Percentiles rank a stretch among this genome's conserved stretches.
These are phyloP conservation scores for Neoboletus subvelutipes DNA, from an alignment of 768 basidiomycete genomes.

Conservation along the genomic window DNA sequence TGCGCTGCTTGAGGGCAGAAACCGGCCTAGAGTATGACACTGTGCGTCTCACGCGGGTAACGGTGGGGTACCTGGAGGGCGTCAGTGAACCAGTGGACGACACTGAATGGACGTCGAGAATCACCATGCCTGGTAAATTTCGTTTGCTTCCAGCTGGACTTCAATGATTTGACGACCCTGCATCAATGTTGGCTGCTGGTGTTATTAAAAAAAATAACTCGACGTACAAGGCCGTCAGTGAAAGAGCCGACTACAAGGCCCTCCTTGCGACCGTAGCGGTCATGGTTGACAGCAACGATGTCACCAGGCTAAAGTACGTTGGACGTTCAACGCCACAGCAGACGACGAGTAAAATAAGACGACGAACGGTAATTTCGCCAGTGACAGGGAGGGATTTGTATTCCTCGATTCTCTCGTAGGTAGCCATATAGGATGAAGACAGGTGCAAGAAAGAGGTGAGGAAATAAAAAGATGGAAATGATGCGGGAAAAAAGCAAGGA, in stretches of 20 bases:
- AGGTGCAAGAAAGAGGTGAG: slow-evolving; percentile 18
- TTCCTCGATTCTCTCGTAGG: slow-evolving; percentile 35
- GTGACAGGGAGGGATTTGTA: slow-evolving; percentile 24
- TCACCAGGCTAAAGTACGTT: slow-evolving; percentile 61
- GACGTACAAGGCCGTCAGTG: slow-evolving; percentile 64
- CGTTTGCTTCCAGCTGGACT: slow-evolving; percentile 71
- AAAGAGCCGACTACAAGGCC: slow-evolving; percentile 80
- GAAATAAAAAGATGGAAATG: slow-evolving; percentile 28
- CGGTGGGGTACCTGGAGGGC: slow-evolving; percentile 64
- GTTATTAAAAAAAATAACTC: neutral
- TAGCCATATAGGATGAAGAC: slow-evolving; percentile 37
- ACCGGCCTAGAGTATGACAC: slow-evolving; percentile 57
- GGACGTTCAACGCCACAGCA: neutral
- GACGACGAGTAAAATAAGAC: neutral
- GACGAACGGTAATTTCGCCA: slow-evolving; percentile 39
- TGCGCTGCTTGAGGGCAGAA: slow-evolving; percentile 46
- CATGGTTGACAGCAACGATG: slow-evolving; percentile 73
- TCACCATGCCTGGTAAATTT: slow-evolving; percentile 69
- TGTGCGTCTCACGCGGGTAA: slow-evolving; percentile 75
- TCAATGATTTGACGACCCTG: slow-evolving; percentile 84
- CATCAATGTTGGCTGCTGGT: neutral
- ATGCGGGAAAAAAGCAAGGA: slow-evolving; percentile 25
- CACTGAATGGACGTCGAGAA: slow-evolving; percentile 5
- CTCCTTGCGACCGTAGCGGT: slow-evolving; percentile 61
- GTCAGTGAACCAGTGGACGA: slow-evolving; percentile 4